A percentile compares a stretch with the other conserved stretches of the same genome.
Conservation (phyloP, 768 basidiomycete species). For the Suillus fuscotomentosus region DNA sequence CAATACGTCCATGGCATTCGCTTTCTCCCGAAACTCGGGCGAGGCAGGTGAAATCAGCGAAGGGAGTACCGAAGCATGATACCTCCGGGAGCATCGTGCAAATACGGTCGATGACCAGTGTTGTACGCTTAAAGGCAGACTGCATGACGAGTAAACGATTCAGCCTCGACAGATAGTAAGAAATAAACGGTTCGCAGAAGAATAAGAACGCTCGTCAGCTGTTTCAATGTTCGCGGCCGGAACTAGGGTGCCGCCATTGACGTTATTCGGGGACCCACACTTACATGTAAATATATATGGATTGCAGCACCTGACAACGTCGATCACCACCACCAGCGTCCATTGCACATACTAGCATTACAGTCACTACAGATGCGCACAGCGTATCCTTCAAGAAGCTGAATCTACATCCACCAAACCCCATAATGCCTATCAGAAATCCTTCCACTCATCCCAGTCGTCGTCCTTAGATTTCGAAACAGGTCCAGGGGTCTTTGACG, state of each 20-base stretch:
- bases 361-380: not conserved
- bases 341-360: not conserved
- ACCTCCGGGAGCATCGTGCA: conserved; percentile 31
- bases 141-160: conserved; percentile 9
- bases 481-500: conserved; percentile 16
- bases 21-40: conserved; percentile 68
- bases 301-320: not conserved
- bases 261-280: not conserved
- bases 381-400: not conserved
- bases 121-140: conserved; percentile 14
- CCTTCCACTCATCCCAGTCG: conserved; percentile 82
- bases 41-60: conserved; percentile 66
- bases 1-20: conserved; percentile 67
- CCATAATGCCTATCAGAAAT: conserved; percentile 49
- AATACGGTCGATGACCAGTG: conserved; percentile 5
- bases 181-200: not conserved
- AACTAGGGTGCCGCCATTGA: not conserved
- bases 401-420: not conserved
- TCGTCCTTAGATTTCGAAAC: conserved; percentile 40
- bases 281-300: not conserved
- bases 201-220: not conserved
- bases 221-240: conserved; percentile 1
- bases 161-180: not conserved
- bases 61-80: conserved; percentile 75
- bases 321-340: not conserved